These are phyloP conservation scores for Dichomitus squalens DNA, from an alignment of 1,284 basidiomycete species.

Conservation along the genomic window DNA sequence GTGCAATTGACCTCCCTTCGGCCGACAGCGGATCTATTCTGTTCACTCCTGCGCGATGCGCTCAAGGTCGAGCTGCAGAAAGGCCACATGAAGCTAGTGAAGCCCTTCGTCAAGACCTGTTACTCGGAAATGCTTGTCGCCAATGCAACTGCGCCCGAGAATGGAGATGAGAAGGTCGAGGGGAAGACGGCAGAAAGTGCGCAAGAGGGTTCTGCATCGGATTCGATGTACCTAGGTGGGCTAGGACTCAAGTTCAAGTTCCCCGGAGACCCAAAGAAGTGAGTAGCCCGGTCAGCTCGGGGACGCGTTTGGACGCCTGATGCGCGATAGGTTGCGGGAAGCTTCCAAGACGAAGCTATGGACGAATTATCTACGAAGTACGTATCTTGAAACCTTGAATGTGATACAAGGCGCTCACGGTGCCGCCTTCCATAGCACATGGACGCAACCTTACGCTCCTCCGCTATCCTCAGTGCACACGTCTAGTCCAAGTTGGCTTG, in stretches of 20 bases:
- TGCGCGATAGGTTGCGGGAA: constrained; percentile 74
- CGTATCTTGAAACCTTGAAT: constrained; percentile 25
- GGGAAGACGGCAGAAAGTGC: constrained; percentile 70
- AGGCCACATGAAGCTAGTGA: constrained; percentile 93
- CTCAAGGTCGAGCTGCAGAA: constrained; percentile 87
- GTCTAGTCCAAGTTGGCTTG: constrained; percentile 95
- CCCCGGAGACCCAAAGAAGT: constrained; percentile 94
- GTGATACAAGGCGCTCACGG: not conserved
- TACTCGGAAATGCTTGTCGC: constrained; percentile 89
- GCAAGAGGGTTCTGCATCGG: constrained; percentile 48
- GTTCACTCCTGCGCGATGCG: constrained; percentile 85
- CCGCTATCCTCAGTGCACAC: constrained; percentile 95
- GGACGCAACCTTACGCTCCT: constrained; percentile 91
- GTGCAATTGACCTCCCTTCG: constrained; percentile 96
- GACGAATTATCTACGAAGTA: constrained; percentile 86
- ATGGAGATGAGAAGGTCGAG: constrained; percentile 66
- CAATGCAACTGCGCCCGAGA: constrained; percentile 59
- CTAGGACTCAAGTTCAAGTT: constrained; percentile 89
- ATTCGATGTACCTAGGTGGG: constrained; percentile 79
- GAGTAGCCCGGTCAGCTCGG: constrained; percentile 29
- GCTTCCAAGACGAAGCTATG: constrained; percentile 98
- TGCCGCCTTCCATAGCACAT: constrained; percentile 53
- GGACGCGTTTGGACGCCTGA: not conserved
- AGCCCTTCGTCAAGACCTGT: constrained; percentile 88
- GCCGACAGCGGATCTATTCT: constrained; percentile 95